Evolutionary conservation across 768 basidiomycete species (phyloP).

Genomic region (Hypsizygus marmoreus): DNA sequence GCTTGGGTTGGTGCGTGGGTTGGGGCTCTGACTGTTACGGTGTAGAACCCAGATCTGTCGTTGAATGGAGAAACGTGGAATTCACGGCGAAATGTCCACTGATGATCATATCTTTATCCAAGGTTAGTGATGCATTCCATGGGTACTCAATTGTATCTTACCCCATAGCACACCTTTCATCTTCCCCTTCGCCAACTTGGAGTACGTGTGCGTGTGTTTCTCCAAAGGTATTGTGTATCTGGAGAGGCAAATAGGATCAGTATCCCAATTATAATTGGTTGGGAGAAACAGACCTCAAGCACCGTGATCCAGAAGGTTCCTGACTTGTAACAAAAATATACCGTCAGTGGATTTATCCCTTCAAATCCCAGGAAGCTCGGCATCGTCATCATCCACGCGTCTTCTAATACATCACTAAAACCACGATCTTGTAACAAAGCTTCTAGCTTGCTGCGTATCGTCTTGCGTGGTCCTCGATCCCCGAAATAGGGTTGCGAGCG

Average conservation of each 20-base stretch:
- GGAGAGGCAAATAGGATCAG: neutral
- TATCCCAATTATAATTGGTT: neutral
- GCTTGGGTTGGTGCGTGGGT: conserved; percentile 34
- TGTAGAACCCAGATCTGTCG: conserved; percentile 67
- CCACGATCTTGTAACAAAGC: conserved; percentile 34
- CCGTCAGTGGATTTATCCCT: conserved; percentile 71
- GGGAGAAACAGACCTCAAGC: conserved; percentile 51
- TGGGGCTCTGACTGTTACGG: conserved; percentile 53
- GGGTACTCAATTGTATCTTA: too few species aligned
- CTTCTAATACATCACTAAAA: conserved; percentile 31
- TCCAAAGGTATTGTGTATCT: conserved; percentile 77
- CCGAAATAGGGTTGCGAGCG: conserved; percentile 47
- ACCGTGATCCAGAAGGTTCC: conserved; percentile 43
- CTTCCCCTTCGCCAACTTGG: conserved; percentile 46
- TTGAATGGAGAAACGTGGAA: conserved; percentile 84
- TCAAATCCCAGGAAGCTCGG: conserved; percentile 66
- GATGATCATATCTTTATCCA: conserved; percentile 52
- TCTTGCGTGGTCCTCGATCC: conserved; percentile 8
- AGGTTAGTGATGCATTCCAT: too few species aligned
- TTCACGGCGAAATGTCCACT: conserved; percentile 66
- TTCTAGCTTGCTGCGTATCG: conserved; percentile 44
- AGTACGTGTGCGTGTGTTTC: conserved; percentile 67
- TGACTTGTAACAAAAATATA: conserved; percentile 62
- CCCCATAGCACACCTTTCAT: conserved; percentile 23
- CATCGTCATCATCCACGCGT: conserved; percentile 77